Evolutionary conservation across 768 basidiomycete genomes (phyloP).

Genomic region (Leccinum ochraceum): DNA sequence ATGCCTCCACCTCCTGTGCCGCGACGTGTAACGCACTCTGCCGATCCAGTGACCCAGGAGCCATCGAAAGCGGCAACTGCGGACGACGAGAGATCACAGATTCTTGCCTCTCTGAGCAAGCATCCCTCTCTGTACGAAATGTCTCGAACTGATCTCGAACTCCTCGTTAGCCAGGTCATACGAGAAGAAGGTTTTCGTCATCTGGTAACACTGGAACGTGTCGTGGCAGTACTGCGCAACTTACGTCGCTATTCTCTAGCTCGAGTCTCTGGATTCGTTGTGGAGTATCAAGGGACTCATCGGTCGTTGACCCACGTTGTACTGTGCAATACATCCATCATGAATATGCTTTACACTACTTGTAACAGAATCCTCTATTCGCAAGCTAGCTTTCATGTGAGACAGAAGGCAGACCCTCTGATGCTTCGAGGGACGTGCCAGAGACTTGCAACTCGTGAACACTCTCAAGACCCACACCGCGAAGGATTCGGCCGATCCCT

Average conservation of each 20-base stretch:
- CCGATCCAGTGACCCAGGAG: constrained; percentile 6
- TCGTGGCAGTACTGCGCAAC: constrained; percentile 1
- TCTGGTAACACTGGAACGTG: constrained; percentile 51
- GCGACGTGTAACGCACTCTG: constrained; percentile 12
- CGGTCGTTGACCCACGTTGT: constrained; percentile 17
- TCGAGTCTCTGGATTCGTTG: constrained; percentile 54
- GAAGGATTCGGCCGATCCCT: constrained; percentile 62
- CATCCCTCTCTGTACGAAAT: constrained; percentile 54
- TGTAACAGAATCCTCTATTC: not conserved
- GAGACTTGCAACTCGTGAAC: constrained; percentile 67
- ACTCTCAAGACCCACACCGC: constrained; percentile 62
- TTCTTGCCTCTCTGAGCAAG: constrained; percentile 45
- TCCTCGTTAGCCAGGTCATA: constrained; percentile 58
- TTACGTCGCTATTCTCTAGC: constrained; percentile 37
- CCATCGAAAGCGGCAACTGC: constrained; percentile 9
- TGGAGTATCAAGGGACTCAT: constrained; percentile 48
- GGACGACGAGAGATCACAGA: constrained; percentile 14
- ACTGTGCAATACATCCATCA: not conserved
- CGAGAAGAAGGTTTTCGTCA: constrained; percentile 76
- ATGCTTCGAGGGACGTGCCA: constrained; percentile 43
- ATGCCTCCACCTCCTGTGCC: constrained; percentile 36
- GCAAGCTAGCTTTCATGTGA: not conserved
- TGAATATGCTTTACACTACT: constrained; percentile 5
- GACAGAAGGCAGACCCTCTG: constrained; percentile 17
- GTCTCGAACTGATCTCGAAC: constrained; percentile 52